Percentiles rank a stretch among this genome's conserved stretches.
Evolutionary conservation across 106 monocot genomes (phyloP).

Genomic region (Phalaenopsis aphrodite): DNA sequence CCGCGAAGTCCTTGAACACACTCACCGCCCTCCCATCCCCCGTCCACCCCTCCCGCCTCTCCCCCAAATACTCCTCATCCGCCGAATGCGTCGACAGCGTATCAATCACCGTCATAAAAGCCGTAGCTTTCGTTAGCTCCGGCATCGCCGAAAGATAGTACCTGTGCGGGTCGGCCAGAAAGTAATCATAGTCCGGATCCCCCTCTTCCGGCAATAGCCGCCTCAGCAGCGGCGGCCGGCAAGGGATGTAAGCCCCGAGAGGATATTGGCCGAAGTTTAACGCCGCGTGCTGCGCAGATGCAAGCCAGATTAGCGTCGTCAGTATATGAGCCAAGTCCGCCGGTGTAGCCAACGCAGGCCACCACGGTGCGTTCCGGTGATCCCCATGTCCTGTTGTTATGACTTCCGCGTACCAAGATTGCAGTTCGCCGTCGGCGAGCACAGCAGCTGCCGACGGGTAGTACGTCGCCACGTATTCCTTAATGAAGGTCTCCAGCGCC

Average conservation of each 20-base stretch:
- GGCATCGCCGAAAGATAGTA: slow-evolving; percentile 75
- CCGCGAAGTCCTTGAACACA: slow-evolving; percentile 50
- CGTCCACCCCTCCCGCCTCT: slow-evolving; percentile 74
- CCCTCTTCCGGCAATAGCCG: slow-evolving; percentile 55
- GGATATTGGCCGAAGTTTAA: slow-evolving; percentile 97
- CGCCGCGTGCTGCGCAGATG: slow-evolving; percentile 91
- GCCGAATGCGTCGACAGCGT: slow-evolving; percentile 87
- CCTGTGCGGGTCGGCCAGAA: slow-evolving; percentile 53
- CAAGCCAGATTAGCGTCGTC: slow-evolving; percentile 82
- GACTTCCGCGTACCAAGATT: slow-evolving; percentile 73
- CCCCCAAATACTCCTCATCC: slow-evolving; percentile 94
- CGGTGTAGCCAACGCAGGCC: slow-evolving; percentile 55
- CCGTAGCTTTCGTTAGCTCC: slow-evolving; percentile 55
- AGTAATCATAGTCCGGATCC: slow-evolving; percentile 65
- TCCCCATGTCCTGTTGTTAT: slow-evolving; percentile 70
- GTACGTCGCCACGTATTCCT: slow-evolving; percentile 41
- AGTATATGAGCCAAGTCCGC: slow-evolving; percentile 44
- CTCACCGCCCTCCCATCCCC: slow-evolving; percentile 57
- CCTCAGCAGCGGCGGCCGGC: slow-evolving; percentile 89
- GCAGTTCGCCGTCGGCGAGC: slow-evolving; percentile 63
- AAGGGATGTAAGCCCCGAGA: slow-evolving; percentile 91
- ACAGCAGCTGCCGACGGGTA: slow-evolving; percentile 33
- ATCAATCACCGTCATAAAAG: slow-evolving; percentile 94
- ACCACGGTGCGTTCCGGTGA: slow-evolving; percentile 50
- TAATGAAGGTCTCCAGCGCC: slow-evolving; percentile 48